These are phyloP conservation scores for Somion occarium DNA, from an alignment of 1,284 basidiomycete species.

Conservation along the genomic window DNA sequence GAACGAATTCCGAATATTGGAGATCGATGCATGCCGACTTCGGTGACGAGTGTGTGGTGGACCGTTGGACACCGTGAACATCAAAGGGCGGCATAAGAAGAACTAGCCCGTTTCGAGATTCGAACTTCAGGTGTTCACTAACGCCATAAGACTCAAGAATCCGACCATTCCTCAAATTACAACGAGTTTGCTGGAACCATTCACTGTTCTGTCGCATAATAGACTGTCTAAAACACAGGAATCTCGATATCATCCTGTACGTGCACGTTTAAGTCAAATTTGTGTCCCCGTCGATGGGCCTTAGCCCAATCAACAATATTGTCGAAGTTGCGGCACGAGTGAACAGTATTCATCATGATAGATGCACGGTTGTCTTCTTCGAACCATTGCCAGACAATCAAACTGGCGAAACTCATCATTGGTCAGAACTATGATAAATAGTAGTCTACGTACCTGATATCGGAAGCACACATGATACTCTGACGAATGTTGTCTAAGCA, in stretches of 20 bases:
- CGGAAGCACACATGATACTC: constrained; percentile 23
- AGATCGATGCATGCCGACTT: no score
- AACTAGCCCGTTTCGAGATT: no score
- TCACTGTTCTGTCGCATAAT: no score
- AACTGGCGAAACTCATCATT: constrained; percentile 1
- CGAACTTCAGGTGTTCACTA: no score
- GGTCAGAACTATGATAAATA: no score
- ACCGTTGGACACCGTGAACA: no score
- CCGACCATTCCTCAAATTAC: no score
- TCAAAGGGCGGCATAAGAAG: no score
- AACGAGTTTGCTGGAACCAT: no score
- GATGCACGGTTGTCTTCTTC: constrained; percentile 8
- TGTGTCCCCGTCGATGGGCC: neutral
- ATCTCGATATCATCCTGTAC: constrained; percentile 8
- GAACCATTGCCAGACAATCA: constrained; percentile 22
- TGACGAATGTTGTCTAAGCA: constrained; percentile 24
- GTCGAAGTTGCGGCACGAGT: constrained; percentile 20
- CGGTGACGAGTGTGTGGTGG: no score
- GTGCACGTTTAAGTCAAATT: constrained; percentile 6
- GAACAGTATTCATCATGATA: constrained; percentile 11
- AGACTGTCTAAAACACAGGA: constrained; percentile 1
- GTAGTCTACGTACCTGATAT: constrained; percentile 17
- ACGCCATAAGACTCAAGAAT: no score
- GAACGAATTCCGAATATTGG: no score
- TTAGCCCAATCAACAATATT: constrained; percentile 23